Conservation (phyloP, 768 basidiomycete species). For the Boletus reticuloceps region DNA sequence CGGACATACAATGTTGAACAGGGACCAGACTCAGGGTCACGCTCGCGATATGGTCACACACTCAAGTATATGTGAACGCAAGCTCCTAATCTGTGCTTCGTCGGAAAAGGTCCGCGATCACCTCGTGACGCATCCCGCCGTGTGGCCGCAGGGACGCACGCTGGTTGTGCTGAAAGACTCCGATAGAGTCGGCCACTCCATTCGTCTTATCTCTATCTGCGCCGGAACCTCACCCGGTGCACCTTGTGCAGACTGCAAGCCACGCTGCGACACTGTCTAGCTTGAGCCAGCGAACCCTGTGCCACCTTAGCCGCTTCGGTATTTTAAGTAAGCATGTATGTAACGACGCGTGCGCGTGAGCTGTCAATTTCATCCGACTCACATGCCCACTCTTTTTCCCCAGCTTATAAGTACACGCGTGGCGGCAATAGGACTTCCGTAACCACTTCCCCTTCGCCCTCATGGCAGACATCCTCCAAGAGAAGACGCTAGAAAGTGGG, state of each 20-base stretch:
- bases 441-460: background rate
- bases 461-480: constrained; percentile 15
- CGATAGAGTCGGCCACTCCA: too few species aligned
- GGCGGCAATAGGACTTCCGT: background rate
- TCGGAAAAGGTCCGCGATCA: background rate
- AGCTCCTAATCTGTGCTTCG: background rate
- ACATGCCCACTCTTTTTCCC: background rate
- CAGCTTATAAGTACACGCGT: constrained; percentile 12
- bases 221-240: too few species aligned
- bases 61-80: background rate
- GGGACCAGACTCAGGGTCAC: too few species aligned
- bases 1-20: too few species aligned
- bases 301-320: background rate
- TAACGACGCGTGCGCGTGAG: background rate
- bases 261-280: too few species aligned
- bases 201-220: too few species aligned
- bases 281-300: too few species aligned
- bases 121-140: background rate
- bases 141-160: background rate
- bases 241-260: too few species aligned
- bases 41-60: too few species aligned
- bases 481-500: constrained; percentile 23
- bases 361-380: constrained; percentile 14
- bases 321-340: background rate
- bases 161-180: too few species aligned